A percentile compares a stretch with the other conserved stretches of the same genome.
Evolutionary conservation across 129 eudicot genomes (phyloP).

Genomic region (Flaveria ramosissima): DNA sequence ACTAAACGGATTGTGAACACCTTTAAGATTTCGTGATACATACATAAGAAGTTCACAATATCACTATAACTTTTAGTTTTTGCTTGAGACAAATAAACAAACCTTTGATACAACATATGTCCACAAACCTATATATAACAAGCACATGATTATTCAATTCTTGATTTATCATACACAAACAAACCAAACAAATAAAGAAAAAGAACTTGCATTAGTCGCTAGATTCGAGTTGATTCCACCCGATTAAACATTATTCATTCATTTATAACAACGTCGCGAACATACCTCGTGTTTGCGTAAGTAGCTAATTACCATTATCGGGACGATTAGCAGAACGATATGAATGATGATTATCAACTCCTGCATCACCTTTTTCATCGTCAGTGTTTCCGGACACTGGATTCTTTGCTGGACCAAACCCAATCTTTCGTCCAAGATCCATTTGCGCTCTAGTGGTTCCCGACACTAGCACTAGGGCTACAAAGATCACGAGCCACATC

Average conservation of each 20-base stretch:
- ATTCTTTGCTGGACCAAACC: constrained; percentile 16
- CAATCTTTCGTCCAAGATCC: constrained; percentile 28
- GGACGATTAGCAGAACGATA: constrained; percentile 21
- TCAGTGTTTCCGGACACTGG: not conserved
- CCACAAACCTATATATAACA: not conserved
- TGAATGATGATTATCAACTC: constrained; percentile 12
- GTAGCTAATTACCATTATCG: not conserved
- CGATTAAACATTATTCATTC: constrained; percentile 9
- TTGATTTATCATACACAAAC: constrained; percentile 24
- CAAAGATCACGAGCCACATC: constrained; percentile 22
- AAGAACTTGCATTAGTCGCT: not conserved
- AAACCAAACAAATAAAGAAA: not conserved
- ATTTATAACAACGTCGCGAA: not conserved
- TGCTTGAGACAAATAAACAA: not conserved
- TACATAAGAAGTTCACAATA: not conserved
- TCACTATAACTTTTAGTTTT: not conserved
- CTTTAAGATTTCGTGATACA: not conserved
- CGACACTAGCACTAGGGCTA: constrained; percentile 13
- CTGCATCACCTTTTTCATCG: constrained; percentile 6
- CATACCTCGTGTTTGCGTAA: not conserved
- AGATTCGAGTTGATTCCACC: not conserved
- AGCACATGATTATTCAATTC: not conserved
- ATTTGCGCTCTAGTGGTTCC: not conserved
- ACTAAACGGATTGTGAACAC: not conserved
- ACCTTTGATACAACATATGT: not conserved